Percentiles rank a stretch among this genome's conserved stretches.
Conservation (phyloP, 2,329 filamentous ascomycete genomes). For the Lecanoromycetidae sp. region DNA sequence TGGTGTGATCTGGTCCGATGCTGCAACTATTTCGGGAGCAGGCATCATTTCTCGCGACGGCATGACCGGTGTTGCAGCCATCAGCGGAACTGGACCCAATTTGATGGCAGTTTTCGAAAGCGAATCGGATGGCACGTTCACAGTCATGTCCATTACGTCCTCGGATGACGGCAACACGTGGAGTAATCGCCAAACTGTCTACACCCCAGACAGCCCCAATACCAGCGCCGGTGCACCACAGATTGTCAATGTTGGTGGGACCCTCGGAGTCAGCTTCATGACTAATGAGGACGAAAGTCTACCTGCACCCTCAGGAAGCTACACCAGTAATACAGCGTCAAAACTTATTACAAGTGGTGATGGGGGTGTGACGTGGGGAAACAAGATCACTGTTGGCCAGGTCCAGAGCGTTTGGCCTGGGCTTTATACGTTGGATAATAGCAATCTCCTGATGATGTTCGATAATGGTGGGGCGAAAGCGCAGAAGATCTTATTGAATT, state of each 20-base stretch:
- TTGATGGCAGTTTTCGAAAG: conserved; percentile 37
- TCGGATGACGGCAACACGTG: conserved; percentile 33
- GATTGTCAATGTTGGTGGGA: conserved; percentile 33
- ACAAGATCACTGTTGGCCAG: conserved; percentile 24
- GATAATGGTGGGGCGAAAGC: conserved; percentile 11
- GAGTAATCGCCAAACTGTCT: conserved; percentile 29
- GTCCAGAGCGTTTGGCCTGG: conserved; percentile 24
- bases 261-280: conserved; percentile 34
- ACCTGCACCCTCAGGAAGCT: neutral
- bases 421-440: conserved; percentile 16
- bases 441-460: conserved; percentile 9
- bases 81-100: conserved; percentile 24
- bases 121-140: conserved; percentile 23
- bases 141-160: conserved; percentile 29
- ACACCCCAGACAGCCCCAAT: conserved; percentile 25
- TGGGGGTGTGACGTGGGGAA: conserved; percentile 23
- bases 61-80: conserved; percentile 34
- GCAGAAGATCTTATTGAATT: conserved; percentile 2
- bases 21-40: conserved; percentile 27
- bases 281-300: conserved; percentile 33
- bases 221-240: conserved; percentile 33
- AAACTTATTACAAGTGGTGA: conserved; percentile 21
- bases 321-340: conserved; percentile 4
- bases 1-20: conserved; percentile 29
- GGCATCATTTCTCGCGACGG: conserved; percentile 30